Conservation (phyloP, 306 rosid genomes). For the Medicago arabica region DNA sequence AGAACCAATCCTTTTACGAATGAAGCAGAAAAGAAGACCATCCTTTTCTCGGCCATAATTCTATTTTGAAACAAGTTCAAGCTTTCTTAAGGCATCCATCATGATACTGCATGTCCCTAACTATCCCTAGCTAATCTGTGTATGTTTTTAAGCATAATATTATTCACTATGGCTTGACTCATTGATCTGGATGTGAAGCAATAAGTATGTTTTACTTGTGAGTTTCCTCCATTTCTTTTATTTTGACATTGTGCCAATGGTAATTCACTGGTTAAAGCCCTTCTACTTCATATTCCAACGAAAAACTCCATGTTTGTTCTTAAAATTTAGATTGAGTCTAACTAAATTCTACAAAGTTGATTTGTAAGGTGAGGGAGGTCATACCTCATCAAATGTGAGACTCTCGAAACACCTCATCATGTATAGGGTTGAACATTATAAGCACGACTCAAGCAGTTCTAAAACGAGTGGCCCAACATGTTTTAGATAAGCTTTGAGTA, state of each 20-base stretch:
- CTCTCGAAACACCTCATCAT: too few relatives aligned
- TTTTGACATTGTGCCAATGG: not conserved
- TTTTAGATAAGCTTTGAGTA: too few relatives aligned
- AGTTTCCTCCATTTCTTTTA: not conserved
- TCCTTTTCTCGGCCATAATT: not conserved
- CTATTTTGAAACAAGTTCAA: not conserved
- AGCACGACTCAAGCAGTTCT: too few relatives aligned
- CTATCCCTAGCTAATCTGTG: conserved; percentile 3
- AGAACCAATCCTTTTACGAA: not conserved
- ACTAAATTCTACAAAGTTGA: not conserved
- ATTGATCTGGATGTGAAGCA: not conserved
- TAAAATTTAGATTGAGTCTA: too few relatives aligned
- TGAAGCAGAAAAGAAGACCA: not conserved
- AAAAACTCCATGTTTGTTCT: not conserved
- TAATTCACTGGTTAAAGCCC: too few relatives aligned
- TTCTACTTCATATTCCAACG: too few relatives aligned
- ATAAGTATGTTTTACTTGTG: not conserved
- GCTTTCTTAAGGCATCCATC: not conserved
- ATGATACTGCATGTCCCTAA: not conserved
- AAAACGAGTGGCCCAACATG: too few relatives aligned
- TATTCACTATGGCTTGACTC: not conserved
- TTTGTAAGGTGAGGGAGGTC: not conserved
- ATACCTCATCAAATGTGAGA: not conserved
- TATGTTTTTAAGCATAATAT: not conserved
- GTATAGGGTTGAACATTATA: too few relatives aligned